Conservation (phyloP, 306 rosid genomes). For the Erythrophleum fordii region DNA sequence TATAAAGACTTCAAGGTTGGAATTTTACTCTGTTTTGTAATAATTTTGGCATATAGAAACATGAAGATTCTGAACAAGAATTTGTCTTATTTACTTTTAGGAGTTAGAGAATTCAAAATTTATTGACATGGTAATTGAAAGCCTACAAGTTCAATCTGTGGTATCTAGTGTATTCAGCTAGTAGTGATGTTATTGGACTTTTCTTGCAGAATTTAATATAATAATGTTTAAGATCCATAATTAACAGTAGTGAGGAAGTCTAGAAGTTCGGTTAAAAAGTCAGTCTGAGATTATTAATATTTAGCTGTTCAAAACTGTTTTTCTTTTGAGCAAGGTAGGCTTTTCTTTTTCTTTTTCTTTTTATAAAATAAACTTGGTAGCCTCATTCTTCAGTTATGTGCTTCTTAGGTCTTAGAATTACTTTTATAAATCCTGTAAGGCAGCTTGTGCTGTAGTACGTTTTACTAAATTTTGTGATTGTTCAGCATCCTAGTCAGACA, state of each 20-base stretch:
- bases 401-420: background rate
- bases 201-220: conserved; percentile 26
- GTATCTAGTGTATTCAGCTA: conserved; percentile 25
- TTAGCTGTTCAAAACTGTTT: background rate
- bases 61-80: conserved; percentile 11
- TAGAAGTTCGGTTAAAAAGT: background rate
- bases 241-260: conserved; percentile 17
- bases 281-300: background rate
- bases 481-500: conserved; percentile 21
- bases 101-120: conserved; percentile 18
- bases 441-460: background rate
- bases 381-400: background rate
- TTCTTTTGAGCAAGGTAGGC: background rate
- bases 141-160: background rate
- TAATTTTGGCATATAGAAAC: conserved; percentile 21
- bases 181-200: conserved; percentile 17
- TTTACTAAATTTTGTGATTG: conserved; percentile 11
- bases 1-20: conserved; percentile 85
- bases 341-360: background rate
- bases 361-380: background rate
- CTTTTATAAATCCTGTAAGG: background rate
- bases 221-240: conserved; percentile 8
- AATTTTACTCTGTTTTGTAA: conserved; percentile 24
- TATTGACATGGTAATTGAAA: background rate
- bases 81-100: conserved; percentile 8